A percentile compares a stretch with the other conserved stretches of the same genome.
Evolutionary conservation across 106 monocot genomes (phyloP).

Genomic region (Allium cepa): DNA sequence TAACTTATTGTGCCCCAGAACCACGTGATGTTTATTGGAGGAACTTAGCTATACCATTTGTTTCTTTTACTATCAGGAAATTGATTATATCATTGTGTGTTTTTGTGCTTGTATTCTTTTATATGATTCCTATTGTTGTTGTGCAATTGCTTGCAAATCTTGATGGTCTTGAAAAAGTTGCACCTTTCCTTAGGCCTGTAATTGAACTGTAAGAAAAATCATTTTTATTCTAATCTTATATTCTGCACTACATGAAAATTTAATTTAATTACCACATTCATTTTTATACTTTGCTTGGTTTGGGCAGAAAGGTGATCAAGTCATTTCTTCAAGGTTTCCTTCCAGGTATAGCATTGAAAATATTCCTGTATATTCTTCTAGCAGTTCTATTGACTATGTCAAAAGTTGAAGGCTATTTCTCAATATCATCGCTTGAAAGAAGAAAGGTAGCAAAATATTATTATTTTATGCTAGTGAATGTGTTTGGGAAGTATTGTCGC

Average conservation of each 20-base stretch:
- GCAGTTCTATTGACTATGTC: conserved; percentile 80
- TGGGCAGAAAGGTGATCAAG: conserved; percentile 73
- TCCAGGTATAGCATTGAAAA: conserved; percentile 79
- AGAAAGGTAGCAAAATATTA: conserved; percentile 77
- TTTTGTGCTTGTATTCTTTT: conserved; percentile 77
- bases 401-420: conserved; percentile 87
- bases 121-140: conserved; percentile 91
- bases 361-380: conserved; percentile 79
- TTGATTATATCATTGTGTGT: conserved; percentile 52
- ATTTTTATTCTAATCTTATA: no score
- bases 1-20: conserved; percentile 94
- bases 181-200: conserved; percentile 74
- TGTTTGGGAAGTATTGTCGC: conserved; percentile 85
- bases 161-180: conserved; percentile 83
- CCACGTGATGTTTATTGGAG: conserved; percentile 89
- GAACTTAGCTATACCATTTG: conserved; percentile 91
- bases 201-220: conserved; percentile 64
- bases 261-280: neutral
- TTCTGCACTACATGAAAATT: neutral
- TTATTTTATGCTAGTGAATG: conserved; percentile 93
- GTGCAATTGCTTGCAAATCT: conserved; percentile 97
- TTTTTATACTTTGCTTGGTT: neutral
- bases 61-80: conserved; percentile 68
- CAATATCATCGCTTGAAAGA: conserved; percentile 80
- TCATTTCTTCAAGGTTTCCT: conserved; percentile 95